Base-by-base conservation (phyloP, 2,329 filamentous ascomycete species). In the Penicillium digitatum region DNA sequence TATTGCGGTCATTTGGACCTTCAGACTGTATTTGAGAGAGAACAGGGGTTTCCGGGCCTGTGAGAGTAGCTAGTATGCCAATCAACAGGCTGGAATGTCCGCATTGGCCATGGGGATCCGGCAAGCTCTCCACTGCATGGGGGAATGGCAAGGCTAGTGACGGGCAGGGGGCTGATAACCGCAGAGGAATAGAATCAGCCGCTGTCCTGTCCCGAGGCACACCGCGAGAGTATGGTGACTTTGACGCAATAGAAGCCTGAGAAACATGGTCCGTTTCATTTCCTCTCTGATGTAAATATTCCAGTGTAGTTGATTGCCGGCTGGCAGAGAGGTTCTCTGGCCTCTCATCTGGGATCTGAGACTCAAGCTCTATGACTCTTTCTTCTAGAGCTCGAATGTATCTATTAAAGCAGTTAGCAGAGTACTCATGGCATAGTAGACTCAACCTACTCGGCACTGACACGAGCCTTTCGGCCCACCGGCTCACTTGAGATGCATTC, bases 341-440 rank as follows among this genome's bases (percentile, higher is more conserved):
- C 12, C 14, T 45, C 18, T n/a, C 20, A 5, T 34, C 42, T 22
- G 44, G 11, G 24, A 51, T 34, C 46, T 53, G 55, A 44, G 55
- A 51, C 37, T 60, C 57, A 7, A 60, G 55, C 1, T 47, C 46
- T 26, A 39, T 24, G 18, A 60, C 49, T 35, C 43, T 55, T 31
- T 53, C 46, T 22, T 60, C 52, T 3, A 60, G 55, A n/a, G 55
- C 49, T 44, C 42, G 40, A 27, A 45, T 51, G 52, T 60, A 60
- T 27, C 57, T 58, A 38, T 16, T 29, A 12, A 27, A 5, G 37
- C 9, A 38, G 38, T 47, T 12, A 50, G 44, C 5, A 12, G 14
- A 11, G 24, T 35, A 31, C 9, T 27, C 20, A 2, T 12, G 10
- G 5, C 6, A 11, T 5, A 4, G 20, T 27, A 16, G 22, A 20